Conservation (phyloP, 805 yeast species). For the Jamesozyma rosinii region DNA sequence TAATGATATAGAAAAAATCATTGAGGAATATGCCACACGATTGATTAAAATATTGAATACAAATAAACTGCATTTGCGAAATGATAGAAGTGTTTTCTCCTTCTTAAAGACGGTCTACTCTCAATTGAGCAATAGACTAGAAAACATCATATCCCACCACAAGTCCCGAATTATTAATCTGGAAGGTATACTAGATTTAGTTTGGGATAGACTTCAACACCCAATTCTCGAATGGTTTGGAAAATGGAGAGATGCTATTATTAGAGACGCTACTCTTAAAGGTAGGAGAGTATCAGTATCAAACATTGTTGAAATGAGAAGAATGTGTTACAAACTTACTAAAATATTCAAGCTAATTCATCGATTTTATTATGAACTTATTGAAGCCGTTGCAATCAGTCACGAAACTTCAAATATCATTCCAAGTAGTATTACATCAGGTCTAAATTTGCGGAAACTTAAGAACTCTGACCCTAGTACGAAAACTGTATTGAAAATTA, state of each 20-base stretch:
- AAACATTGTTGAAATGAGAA: constrained; percentile 44
- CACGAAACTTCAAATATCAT: constrained; percentile 9
- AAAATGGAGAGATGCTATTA: constrained; percentile 22
- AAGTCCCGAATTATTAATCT: too few species aligned
- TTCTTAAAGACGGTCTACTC: too few species aligned
- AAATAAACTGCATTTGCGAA: too few species aligned
- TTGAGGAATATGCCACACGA: too few species aligned
- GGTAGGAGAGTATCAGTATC: constrained; percentile 11
- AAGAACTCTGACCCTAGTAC: neutral
- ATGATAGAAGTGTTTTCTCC: too few species aligned
- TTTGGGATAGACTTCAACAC: constrained; percentile 55
- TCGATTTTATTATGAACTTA: constrained; percentile 39
- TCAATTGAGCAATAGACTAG: too few species aligned
- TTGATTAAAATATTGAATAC: too few species aligned
- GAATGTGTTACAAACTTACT: constrained; percentile 40
- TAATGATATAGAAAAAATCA: too few species aligned
- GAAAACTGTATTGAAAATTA: neutral
- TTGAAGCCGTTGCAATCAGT: constrained; percentile 18
- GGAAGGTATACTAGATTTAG: constrained; percentile 16
- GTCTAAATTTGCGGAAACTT: constrained; percentile 11
- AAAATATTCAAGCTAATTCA: constrained; percentile 41
- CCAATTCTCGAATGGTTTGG: constrained; percentile 53
- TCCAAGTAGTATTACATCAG: constrained; percentile 4
- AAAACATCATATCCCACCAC: too few species aligned
- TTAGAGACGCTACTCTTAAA: constrained; percentile 4